Percentiles rank a stretch among this genome's conserved stretches.
Evolutionary conservation across 2,329 filamentous ascomycete species (phyloP).

Genomic region (Westerdykella ornata): DNA sequence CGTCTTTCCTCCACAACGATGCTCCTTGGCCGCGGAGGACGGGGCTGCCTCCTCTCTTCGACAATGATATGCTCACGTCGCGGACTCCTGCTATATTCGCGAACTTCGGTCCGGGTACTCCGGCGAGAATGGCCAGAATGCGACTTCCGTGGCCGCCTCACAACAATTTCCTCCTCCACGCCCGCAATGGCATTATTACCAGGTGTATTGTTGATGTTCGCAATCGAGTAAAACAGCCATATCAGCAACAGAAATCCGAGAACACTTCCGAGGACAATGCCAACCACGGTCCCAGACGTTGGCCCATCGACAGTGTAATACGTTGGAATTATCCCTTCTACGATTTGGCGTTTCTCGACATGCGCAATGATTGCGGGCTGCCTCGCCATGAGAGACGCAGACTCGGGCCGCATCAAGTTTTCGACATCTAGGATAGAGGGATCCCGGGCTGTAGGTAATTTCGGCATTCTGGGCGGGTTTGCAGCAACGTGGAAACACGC

Average conservation of each 20-base stretch:
- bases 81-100: conserved; percentile 36
- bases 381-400: too few species aligned
- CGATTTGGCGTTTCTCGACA: too few species aligned
- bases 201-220: conserved; percentile 28
- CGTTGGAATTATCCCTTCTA: conserved; percentile 49
- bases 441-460: too few species aligned
- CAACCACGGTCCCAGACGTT: conserved; percentile 51
- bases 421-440: too few species aligned
- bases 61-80: conserved; percentile 35
- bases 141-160: conserved; percentile 25
- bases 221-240: conserved; percentile 45
- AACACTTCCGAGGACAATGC: conserved; percentile 53
- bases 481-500: too few species aligned
- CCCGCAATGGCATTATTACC: conserved; percentile 38
- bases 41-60: conserved; percentile 29
- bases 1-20: conserved; percentile 41
- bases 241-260: conserved; percentile 48
- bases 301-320: conserved; percentile 54
- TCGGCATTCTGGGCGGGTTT: too few species aligned
- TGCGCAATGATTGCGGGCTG: too few species aligned
- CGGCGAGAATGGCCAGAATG: conserved; percentile 29
- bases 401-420: too few species aligned
- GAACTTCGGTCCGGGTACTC: conserved; percentile 29
- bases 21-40: conserved; percentile 23
- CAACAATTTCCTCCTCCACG: conserved; percentile 54